Evolutionary conservation across 768 basidiomycete species (phyloP).

Genomic region (Gelatoporia subvermispora): DNA sequence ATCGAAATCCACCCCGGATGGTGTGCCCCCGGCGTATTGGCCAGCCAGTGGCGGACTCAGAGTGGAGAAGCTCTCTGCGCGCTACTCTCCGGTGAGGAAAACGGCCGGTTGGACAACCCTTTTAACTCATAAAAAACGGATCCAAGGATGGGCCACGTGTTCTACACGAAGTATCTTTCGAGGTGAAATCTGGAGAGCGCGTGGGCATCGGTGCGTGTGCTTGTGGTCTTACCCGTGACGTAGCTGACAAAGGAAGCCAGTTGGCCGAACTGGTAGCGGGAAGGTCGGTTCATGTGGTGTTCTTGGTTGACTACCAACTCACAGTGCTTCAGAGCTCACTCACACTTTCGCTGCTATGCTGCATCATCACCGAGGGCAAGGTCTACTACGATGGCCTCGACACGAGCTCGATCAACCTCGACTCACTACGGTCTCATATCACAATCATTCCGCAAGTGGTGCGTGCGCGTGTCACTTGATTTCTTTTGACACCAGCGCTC

Average conservation of each 20-base stretch:
- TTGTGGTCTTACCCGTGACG: constrained; percentile 13
- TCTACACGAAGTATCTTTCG: too few relatives aligned
- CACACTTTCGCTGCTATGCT: too few relatives aligned
- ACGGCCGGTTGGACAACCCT: constrained; percentile 25
- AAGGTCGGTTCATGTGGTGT: too few relatives aligned
- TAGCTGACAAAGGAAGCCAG: constrained; percentile 53
- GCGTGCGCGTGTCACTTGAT: constrained; percentile 17
- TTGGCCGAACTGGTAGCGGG: too few relatives aligned
- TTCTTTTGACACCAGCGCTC: too few relatives aligned
- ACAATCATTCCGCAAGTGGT: constrained; percentile 59
- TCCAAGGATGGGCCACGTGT: constrained; percentile 45
- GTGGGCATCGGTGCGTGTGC: constrained; percentile 44
- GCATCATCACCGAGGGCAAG: too few relatives aligned
- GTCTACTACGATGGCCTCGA: too few relatives aligned
- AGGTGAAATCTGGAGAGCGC: constrained; percentile 51
- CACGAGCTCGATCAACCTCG: constrained; percentile 44
- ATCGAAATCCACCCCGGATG: constrained; percentile 31
- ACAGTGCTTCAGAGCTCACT: too few relatives aligned
- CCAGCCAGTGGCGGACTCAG: constrained; percentile 51
- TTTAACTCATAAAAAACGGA: too few relatives aligned
- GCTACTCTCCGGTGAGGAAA: too few relatives aligned
- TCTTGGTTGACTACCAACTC: too few relatives aligned
- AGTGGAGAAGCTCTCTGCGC: constrained; percentile 49
- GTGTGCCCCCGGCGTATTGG: constrained; percentile 59
- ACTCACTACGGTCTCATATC: constrained; percentile 46